These are phyloP conservation scores for Monilinia aucupariae DNA, from an alignment of 2,329 filamentous ascomycete genomes.

Conservation along the genomic window DNA sequence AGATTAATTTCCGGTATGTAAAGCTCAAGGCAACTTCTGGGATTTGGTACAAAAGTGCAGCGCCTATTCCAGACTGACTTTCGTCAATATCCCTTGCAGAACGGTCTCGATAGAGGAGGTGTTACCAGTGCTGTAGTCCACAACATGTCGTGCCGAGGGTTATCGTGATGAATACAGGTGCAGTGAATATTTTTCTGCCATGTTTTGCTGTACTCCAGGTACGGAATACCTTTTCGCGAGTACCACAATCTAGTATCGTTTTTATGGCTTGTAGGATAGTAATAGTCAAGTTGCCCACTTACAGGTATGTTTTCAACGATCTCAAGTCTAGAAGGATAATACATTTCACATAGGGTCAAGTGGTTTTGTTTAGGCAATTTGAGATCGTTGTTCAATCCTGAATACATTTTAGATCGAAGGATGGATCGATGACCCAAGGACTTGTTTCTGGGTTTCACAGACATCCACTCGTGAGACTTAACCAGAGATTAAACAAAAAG, in stretches of 20 bases:
- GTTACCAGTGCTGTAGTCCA: not conserved
- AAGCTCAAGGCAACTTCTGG: not conserved
- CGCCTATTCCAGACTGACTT: not conserved
- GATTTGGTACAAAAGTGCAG: not conserved
- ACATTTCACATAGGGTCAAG: not conserved
- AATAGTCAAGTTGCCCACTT: not conserved
- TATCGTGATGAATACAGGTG: not conserved
- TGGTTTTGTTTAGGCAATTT: not conserved
- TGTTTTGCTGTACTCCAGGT: not conserved
- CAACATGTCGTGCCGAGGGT: not conserved
- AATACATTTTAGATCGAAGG: not conserved
- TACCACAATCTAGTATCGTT: not conserved
- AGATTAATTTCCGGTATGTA: not conserved
- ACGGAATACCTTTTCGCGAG: not conserved
- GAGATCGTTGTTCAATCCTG: not conserved
- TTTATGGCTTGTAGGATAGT: not conserved
- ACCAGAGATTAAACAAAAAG: not conserved
- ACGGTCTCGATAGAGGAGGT: slow-evolving; percentile 3
- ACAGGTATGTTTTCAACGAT: not conserved
- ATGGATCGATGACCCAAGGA: slow-evolving; percentile 3
- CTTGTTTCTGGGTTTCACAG: slow-evolving; percentile 1
- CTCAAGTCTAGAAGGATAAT: too few relatives aligned
- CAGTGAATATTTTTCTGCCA: not conserved
- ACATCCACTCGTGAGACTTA: not conserved
- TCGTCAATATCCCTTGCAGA: not conserved